phyloP scores from a whole-genome alignment of 2,329 filamentous ascomycete genomes.

The Trematosphaeria pertusa region DNA sequence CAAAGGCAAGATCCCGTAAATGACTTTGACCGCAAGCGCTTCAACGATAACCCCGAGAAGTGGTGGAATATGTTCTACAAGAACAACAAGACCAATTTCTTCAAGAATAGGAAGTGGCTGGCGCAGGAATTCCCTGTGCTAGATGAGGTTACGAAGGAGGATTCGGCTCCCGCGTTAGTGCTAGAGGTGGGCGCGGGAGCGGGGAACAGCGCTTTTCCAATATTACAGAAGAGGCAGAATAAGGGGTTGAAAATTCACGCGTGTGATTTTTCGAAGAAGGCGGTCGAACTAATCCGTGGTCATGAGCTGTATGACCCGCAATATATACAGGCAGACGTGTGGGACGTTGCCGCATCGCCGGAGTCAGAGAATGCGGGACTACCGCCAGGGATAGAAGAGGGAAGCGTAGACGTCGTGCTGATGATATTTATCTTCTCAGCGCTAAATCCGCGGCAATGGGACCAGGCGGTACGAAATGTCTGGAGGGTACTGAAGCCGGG shows the following conservation, averaged over 20 bases:
- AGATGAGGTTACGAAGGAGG: slow-evolving; percentile 73
- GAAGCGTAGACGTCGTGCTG: slow-evolving; percentile 87
- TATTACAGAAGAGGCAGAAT: slow-evolving; percentile 85
- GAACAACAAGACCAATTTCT: slow-evolving; percentile 96
- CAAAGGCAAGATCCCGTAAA: slow-evolving; percentile 88
- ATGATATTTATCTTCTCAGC: slow-evolving; percentile 99
- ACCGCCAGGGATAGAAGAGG: slow-evolving; percentile 77
- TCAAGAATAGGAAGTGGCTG: slow-evolving; percentile 98
- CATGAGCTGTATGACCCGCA: slow-evolving; percentile 77
- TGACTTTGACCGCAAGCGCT: slow-evolving; percentile 90
- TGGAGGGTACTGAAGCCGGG: slow-evolving; percentile 85
- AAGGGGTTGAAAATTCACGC: slow-evolving; percentile 83
- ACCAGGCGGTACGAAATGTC: slow-evolving; percentile 80
- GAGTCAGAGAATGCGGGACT: slow-evolving; percentile 62
- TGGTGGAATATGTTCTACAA: slow-evolving; percentile 99
- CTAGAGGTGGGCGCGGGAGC: slow-evolving; percentile 95
- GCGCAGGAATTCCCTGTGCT: slow-evolving; percentile 94
- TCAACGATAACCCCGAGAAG: slow-evolving; percentile 88
- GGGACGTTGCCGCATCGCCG: slow-evolving; percentile 73
- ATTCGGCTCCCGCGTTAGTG: slow-evolving; percentile 72
- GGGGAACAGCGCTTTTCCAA: slow-evolving; percentile 94
- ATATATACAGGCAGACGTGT: slow-evolving; percentile 87
- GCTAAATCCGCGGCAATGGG: slow-evolving; percentile 84
- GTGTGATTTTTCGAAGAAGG: slow-evolving; percentile 95
- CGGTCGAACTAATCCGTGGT: slow-evolving; percentile 87